Percentiles rank a stretch among this genome's conserved stretches.
Conservation (phyloP, 2,329 filamentous ascomycete genomes). For the Nigrograna mackinnonii region DNA sequence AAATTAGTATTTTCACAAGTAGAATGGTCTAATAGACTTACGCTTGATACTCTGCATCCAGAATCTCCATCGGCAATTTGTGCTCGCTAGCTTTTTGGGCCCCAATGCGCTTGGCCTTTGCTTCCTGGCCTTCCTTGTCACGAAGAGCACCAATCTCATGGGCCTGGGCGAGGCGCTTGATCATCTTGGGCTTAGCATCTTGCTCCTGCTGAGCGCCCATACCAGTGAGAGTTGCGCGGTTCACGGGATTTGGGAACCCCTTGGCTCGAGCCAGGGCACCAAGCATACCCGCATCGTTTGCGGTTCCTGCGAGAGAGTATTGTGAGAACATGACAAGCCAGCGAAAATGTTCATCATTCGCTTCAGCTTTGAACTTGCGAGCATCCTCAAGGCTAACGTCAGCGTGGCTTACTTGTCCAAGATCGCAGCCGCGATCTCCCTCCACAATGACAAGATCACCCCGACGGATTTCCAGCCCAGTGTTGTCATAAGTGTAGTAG, state of each 20-base stretch:
- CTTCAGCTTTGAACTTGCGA: conserved; percentile 86
- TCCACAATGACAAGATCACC: conserved; percentile 97
- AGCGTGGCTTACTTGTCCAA: conserved; percentile 88
- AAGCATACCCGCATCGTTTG: conserved; percentile 56
- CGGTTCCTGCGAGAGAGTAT: conserved; percentile 35
- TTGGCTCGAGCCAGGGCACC: conserved; percentile 38
- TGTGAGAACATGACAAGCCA: conserved; percentile 99
- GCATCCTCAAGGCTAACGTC: conserved; percentile 88
- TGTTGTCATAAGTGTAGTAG: conserved; percentile 96
- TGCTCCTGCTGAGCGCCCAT: conserved; percentile 38
- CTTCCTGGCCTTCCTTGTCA: conserved; percentile 97
- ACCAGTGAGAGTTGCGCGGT: conserved; percentile 60
- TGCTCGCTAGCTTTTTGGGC: conserved; percentile 97
- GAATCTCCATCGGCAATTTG: conserved; percentile 94
- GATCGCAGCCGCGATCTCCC: conserved; percentile 92
- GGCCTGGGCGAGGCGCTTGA: conserved; percentile 89
- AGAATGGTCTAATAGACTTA: conserved; percentile 54
- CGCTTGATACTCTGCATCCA: conserved; percentile 99
- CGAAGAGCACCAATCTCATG: conserved; percentile 88
- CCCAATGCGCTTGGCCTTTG: conserved; percentile 94
- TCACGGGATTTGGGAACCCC: conserved; percentile 29
- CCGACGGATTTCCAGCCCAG: conserved; percentile 84
- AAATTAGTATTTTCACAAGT: conserved; percentile 18
- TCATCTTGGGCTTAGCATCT: conserved; percentile 93
- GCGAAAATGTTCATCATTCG: conserved; percentile 93